A percentile compares a stretch with the other conserved stretches of the same genome.
Conservation (phyloP, 768 basidiomycete genomes). For the Flagelloscypha sp. region DNA sequence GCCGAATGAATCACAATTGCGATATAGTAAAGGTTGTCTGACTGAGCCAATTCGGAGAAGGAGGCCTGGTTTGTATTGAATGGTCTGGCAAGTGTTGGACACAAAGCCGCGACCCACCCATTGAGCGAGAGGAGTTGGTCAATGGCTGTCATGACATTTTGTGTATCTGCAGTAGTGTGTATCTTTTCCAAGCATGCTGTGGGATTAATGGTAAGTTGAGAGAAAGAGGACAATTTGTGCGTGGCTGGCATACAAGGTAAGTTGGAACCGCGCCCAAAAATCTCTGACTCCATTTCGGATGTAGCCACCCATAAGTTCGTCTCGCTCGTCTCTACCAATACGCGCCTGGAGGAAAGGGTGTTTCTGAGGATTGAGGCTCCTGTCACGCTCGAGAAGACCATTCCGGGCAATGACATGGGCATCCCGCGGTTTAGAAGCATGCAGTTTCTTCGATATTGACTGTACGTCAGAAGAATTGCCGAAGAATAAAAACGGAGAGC, state of each 20-base stretch:
- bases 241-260: slow-evolving; percentile 83
- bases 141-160: slow-evolving; percentile 81
- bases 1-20: slow-evolving; percentile 96
- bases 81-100: slow-evolving; percentile 88
- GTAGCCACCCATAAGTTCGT: slow-evolving; percentile 70
- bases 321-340: slow-evolving; percentile 77
- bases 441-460: too few species aligned
- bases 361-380: slow-evolving; percentile 79
- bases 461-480: too few species aligned
- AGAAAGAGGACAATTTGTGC: not conserved
- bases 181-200: slow-evolving; percentile 70
- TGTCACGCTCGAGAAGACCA: slow-evolving; percentile 73
- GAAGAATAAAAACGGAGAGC: too few species aligned
- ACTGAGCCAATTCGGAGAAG: slow-evolving; percentile 81
- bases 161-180: slow-evolving; percentile 85
- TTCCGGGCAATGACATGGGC: too few species aligned
- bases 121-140: slow-evolving; percentile 93
- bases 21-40: slow-evolving; percentile 86
- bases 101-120: slow-evolving; percentile 96
- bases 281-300: slow-evolving; percentile 73
- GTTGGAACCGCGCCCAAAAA: slow-evolving; percentile 89
- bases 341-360: slow-evolving; percentile 84
- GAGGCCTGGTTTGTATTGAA: slow-evolving; percentile 83
- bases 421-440: too few species aligned
- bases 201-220: not conserved